phyloP scores from a whole-genome alignment of 2,329 filamentous ascomycete species.

The Dothideomycetes sp. region DNA sequence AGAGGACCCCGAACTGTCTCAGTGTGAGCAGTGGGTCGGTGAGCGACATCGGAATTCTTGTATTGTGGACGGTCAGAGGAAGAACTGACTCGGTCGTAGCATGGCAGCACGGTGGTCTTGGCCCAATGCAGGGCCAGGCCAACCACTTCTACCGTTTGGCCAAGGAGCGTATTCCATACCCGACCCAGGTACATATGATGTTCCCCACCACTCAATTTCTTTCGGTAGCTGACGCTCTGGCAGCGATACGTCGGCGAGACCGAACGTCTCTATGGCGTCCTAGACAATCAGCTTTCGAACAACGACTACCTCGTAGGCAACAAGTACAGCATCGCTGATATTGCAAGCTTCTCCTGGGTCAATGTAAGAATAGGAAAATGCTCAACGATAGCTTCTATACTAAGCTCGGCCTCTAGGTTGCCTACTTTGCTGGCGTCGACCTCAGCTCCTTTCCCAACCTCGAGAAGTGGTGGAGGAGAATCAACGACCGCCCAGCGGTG shows the following conservation, averaged over 20 bases:
- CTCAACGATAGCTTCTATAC: too few species aligned
- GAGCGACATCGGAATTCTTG: not conserved
- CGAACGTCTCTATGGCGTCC: conserved; percentile 34
- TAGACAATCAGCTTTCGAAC: conserved; percentile 30
- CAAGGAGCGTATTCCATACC: conserved; percentile 32
- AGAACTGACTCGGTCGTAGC: too few species aligned
- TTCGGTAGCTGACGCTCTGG: conserved; percentile 1
- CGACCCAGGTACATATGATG: conserved; percentile 17
- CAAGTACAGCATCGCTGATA: conserved; percentile 36
- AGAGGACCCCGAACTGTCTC: conserved; percentile 34
- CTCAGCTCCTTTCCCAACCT: conserved; percentile 31
- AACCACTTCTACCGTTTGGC: conserved; percentile 29
- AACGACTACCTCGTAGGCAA: conserved; percentile 34
- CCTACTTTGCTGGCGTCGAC: conserved; percentile 29
- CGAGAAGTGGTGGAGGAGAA: conserved; percentile 33
- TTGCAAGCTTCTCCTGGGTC: conserved; percentile 34
- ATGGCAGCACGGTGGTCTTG: conserved; percentile 41
- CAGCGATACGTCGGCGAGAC: conserved; percentile 37
- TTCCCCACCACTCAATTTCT: not conserved
- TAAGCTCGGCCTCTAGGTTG: too few species aligned
- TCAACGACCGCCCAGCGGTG: conserved; percentile 30
- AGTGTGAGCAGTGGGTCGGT: conserved; percentile 44
- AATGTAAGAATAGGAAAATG: too few species aligned
- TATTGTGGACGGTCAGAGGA: too few species aligned
- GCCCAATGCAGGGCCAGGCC: conserved; percentile 28